Conservation (phyloP, 163 green algal genomes). For the Scenedesmus sp. region DNA sequence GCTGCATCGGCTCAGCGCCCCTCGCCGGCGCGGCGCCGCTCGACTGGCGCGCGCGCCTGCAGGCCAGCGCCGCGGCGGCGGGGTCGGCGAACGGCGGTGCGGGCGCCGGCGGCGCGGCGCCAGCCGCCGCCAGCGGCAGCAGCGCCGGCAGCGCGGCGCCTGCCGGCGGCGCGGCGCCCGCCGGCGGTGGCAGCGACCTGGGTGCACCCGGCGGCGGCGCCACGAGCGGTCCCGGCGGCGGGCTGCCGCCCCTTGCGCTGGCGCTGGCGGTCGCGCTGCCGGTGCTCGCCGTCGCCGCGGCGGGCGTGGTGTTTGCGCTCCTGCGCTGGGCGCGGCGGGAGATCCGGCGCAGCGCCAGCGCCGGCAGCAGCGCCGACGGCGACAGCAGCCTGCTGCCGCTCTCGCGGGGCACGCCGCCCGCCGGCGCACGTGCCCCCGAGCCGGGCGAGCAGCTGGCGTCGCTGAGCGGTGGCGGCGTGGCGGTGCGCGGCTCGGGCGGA, state of each 20-base stretch:
- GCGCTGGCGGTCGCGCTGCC: conserved; percentile 32
- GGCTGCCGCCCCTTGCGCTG: not conserved
- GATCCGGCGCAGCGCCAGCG: not conserved
- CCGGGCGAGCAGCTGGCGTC: no score
- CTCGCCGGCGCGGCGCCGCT: not conserved
- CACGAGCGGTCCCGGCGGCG: not conserved
- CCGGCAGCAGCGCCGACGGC: not conserved
- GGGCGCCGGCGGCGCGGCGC: not conserved
- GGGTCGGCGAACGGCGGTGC: no score
- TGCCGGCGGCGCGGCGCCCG: not conserved
- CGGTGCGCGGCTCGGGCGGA: no score
- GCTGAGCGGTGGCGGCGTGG: no score
- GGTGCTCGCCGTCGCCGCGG: conserved; percentile 7
- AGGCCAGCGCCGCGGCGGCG: not conserved
- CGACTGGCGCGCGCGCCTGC: conserved; percentile 39
- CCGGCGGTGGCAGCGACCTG: not conserved
- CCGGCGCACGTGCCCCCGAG: no score
- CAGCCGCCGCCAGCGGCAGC: conserved; percentile 2
- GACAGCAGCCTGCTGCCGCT: no score
- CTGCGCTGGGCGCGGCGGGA: not conserved
- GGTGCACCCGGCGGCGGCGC: conserved; percentile 1
- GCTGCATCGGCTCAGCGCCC: conserved; percentile 34
- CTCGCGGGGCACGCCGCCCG: no score
- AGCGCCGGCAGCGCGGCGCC: not conserved
- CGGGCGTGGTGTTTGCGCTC: not conserved